These are phyloP conservation scores for Lactarius vividus DNA, from an alignment of 768 basidiomycete species.

Conservation along the genomic window DNA sequence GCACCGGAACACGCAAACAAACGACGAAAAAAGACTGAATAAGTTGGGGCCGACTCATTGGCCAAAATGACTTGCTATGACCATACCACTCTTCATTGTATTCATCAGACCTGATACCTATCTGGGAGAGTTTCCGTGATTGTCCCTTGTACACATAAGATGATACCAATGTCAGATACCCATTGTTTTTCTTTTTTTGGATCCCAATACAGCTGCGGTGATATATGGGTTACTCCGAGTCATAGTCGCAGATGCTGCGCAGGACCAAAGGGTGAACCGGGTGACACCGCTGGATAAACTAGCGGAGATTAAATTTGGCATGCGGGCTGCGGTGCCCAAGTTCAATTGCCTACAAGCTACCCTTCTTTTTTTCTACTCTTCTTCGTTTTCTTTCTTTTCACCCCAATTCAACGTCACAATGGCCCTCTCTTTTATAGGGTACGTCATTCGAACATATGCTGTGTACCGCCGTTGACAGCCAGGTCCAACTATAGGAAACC, in stretches of 20 bases:
- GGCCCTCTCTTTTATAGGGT: constrained; percentile 30
- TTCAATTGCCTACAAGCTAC: constrained; percentile 2
- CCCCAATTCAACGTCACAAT: constrained; percentile 19
- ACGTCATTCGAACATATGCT: background rate
- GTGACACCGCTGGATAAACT: background rate
- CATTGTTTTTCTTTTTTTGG: constrained; percentile 9
- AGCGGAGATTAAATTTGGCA: background rate
- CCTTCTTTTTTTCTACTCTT: background rate
- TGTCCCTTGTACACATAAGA: constrained; percentile 19
- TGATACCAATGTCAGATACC: constrained; percentile 26
- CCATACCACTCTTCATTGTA: constrained; percentile 11
- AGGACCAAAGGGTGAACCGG: background rate
- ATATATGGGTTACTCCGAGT: background rate
- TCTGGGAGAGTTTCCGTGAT: background rate
- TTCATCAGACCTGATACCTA: constrained; percentile 23
- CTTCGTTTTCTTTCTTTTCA: background rate
- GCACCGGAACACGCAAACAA: background rate
- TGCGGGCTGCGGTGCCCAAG: background rate
- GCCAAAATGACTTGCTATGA: constrained; percentile 20
- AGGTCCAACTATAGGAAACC: constrained; percentile 58
- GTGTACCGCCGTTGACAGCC: constrained; percentile 8
- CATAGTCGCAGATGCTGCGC: background rate
- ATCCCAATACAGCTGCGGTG: constrained; percentile 8
- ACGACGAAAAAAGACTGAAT: background rate
- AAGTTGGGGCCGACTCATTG: background rate